These are phyloP conservation scores for Myxozyma neotropica DNA, from an alignment of 805 yeast genomes.

Conservation along the genomic window DNA sequence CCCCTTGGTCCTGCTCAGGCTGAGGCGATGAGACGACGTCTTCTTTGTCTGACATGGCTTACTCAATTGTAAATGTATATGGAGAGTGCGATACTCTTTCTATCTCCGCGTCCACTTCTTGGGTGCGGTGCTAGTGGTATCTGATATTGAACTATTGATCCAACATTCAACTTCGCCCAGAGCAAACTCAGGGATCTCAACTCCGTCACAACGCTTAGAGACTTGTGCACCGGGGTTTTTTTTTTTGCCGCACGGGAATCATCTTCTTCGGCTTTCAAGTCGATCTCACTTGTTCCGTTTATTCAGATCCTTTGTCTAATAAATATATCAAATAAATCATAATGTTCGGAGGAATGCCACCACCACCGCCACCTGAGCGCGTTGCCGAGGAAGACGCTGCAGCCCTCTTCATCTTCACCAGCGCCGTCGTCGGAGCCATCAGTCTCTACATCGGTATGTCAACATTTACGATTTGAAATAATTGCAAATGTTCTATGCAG, in stretches of 20 bases:
- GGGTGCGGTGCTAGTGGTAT: no score
- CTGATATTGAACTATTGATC: no score
- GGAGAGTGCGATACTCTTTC: not conserved
- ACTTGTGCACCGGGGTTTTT: not conserved
- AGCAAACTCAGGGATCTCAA: not conserved
- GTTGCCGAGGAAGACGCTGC: slow-evolving; percentile 40
- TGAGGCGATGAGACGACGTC: not conserved
- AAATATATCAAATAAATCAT: not conserved
- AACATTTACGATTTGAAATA: slow-evolving; percentile 8
- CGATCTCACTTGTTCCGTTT: not conserved
- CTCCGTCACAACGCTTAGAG: not conserved
- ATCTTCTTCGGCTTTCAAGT: not conserved
- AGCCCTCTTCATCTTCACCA: slow-evolving; percentile 40
- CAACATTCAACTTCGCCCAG: no score
- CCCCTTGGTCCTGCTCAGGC: no score
- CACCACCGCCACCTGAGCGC: slow-evolving; percentile 46
- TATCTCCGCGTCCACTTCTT: no score
- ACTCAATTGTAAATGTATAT: not conserved
- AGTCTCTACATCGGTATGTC: slow-evolving; percentile 46
- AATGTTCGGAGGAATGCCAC: slow-evolving; percentile 46
- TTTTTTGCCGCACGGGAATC: slow-evolving; percentile 3
- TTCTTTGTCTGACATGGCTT: not conserved
- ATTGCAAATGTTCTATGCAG: not conserved
- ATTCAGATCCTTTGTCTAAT: no score
- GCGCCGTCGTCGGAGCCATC: slow-evolving; percentile 42